Percentiles rank a stretch among this genome's conserved stretches.
These are phyloP conservation scores for Lumnitzera racemosa DNA, from an alignment of 345 rosid genomes.

Conservation along the genomic window DNA sequence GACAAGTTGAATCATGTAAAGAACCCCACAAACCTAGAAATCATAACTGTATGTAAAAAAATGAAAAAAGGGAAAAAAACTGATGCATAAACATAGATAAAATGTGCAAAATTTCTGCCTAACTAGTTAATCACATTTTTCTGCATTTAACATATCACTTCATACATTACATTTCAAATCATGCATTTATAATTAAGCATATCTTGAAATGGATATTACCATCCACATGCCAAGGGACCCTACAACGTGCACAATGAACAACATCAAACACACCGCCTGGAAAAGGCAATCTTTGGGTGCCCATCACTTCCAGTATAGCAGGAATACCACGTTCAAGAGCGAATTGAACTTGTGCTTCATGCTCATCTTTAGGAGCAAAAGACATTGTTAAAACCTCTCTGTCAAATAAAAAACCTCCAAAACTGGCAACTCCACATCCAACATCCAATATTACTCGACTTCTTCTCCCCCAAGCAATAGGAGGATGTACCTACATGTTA, in stretches of 20 bases:
- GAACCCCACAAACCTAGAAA: too few species aligned
- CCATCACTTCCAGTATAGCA: slow-evolving; percentile 20
- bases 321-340: slow-evolving; percentile 24
- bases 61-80: too few species aligned
- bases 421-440: slow-evolving; percentile 26
- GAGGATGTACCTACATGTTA: slow-evolving; percentile 9
- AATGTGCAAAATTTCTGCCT: too few species aligned
- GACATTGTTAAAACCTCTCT: slow-evolving; percentile 21
- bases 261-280: slow-evolving; percentile 17
- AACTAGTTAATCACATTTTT: too few species aligned
- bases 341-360: slow-evolving; percentile 25
- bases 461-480: slow-evolving; percentile 19
- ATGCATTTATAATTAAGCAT: too few species aligned
- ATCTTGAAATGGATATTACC: slow-evolving; percentile 1
- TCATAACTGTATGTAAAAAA: too few species aligned
- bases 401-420: slow-evolving; percentile 20
- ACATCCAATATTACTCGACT: slow-evolving; percentile 21
- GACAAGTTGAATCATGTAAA: too few species aligned
- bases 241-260: slow-evolving; percentile 22
- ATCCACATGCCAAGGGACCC: slow-evolving; percentile 23
- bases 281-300: slow-evolving; percentile 19
- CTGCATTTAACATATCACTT: too few species aligned
- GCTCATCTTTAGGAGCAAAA: slow-evolving; percentile 24
- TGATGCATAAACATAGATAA: too few species aligned
- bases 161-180: too few species aligned